These are phyloP conservation scores for Papilionanthe hybrid DNA, from an alignment of 116 monocot species.

Conservation along the genomic window DNA sequence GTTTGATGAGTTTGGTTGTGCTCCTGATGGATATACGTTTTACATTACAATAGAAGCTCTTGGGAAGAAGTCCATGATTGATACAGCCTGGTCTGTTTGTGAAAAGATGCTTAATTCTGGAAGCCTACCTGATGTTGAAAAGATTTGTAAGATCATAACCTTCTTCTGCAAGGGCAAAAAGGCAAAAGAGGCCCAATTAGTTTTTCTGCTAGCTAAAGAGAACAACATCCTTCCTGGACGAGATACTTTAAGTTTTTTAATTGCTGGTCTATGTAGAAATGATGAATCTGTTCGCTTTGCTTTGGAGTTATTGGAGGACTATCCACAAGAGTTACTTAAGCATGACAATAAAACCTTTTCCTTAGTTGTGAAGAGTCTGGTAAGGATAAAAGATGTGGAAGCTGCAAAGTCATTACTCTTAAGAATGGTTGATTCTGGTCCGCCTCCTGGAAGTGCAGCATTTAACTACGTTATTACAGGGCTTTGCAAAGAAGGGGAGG, in stretches of 20 bases:
- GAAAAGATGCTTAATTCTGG: slow-evolving; percentile 75
- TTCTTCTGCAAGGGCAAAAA: slow-evolving; percentile 60
- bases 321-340: slow-evolving; percentile 26
- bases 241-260: slow-evolving; percentile 32
- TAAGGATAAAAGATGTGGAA: slow-evolving; percentile 41
- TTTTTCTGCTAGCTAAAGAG: slow-evolving; percentile 65
- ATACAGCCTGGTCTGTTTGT: slow-evolving; percentile 57
- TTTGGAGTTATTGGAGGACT: slow-evolving; percentile 58
- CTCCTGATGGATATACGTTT: slow-evolving; percentile 50
- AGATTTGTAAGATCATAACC: slow-evolving; percentile 47
- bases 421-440: slow-evolving; percentile 58
- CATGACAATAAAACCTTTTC: slow-evolving; percentile 44
- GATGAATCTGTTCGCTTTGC: slow-evolving; percentile 50
- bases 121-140: slow-evolving; percentile 54
- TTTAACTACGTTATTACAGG: slow-evolving; percentile 72
- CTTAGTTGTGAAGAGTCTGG: slow-evolving; percentile 59
- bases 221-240: slow-evolving; percentile 25
- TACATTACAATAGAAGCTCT: slow-evolving; percentile 60
- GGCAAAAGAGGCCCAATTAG: slow-evolving; percentile 55
- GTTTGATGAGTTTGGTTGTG: slow-evolving; percentile 55
- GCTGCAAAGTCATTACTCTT: slow-evolving; percentile 59
- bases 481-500: slow-evolving; percentile 59
- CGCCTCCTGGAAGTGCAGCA: slow-evolving; percentile 45
- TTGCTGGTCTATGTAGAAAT: slow-evolving; percentile 33
- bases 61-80: slow-evolving; percentile 41